phyloP scores from a whole-genome alignment of 345 rosid genomes.

The thale cress (Arabidopsis thaliana) region DNA sequence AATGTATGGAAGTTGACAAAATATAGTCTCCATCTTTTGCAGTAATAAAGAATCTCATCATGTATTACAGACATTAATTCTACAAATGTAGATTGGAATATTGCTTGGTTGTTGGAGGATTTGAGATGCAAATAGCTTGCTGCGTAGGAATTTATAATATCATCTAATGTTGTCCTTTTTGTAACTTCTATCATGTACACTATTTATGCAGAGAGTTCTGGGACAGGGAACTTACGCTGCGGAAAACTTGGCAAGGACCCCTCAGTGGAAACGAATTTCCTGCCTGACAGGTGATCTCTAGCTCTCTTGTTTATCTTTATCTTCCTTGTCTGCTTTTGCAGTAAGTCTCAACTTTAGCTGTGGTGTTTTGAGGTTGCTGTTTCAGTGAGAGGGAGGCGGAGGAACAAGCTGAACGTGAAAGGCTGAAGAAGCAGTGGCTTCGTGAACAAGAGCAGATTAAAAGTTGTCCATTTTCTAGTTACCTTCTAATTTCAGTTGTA shows the following conservation, averaged over 20 bases:
- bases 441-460: slow-evolving; percentile 86
- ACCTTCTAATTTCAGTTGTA: slow-evolving; percentile 3
- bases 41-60: neutral
- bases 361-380: slow-evolving; percentile 81
- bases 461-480: slow-evolving; percentile 53
- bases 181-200: neutral
- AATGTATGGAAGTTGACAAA: neutral
- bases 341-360: slow-evolving; percentile 49
- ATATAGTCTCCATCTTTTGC: neutral
- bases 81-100: neutral
- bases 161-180: neutral
- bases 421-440: slow-evolving; percentile 88
- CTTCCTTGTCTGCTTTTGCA: slow-evolving; percentile 4
- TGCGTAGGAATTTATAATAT: neutral
- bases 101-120: slow-evolving; percentile 28
- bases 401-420: slow-evolving; percentile 98
- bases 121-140: slow-evolving; percentile 16
- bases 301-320: slow-evolving; percentile 28
- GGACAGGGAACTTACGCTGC: slow-evolving; percentile 48
- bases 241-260: slow-evolving; percentile 96
- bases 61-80: neutral
- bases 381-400: slow-evolving; percentile 99
- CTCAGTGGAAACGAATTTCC: slow-evolving; percentile 92
- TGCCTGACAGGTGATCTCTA: slow-evolving; percentile 87
- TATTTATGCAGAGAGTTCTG: slow-evolving; percentile 46